These are phyloP conservation scores for Rosa multiflora DNA, from an alignment of 306 rosid genomes.

Conservation along the genomic window DNA sequence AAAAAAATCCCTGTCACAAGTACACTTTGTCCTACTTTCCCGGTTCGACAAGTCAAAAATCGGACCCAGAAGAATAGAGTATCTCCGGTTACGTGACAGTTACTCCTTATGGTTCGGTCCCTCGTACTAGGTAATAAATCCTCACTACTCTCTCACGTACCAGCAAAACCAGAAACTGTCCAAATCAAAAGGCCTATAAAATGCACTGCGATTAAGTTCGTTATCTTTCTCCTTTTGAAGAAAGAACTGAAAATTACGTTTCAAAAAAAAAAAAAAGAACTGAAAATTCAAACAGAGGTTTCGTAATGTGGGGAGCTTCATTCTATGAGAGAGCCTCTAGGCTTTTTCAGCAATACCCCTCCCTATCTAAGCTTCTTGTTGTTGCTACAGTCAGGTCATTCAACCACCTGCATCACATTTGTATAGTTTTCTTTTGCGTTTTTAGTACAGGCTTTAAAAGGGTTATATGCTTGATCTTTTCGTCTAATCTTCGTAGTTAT, in stretches of 20 bases:
- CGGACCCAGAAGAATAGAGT: not conserved
- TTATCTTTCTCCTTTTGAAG: not conserved
- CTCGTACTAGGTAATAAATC: not conserved
- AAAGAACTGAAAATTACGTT: not conserved
- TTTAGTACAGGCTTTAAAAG: not conserved
- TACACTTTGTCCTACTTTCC: not conserved
- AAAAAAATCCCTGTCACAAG: not conserved
- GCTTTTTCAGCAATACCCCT: constrained; percentile 36
- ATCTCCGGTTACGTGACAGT: not conserved
- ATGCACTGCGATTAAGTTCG: not conserved
- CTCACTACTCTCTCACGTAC: not conserved
- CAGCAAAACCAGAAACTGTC: constrained; percentile 1
- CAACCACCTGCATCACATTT: not conserved
- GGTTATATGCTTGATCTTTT: not conserved
- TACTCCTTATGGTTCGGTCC: constrained; percentile 2
- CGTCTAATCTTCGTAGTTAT: not conserved
- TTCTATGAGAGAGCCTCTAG: constrained; percentile 48
- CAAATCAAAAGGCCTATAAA: not conserved
- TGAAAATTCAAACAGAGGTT: not conserved
- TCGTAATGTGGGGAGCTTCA: constrained; percentile 43
- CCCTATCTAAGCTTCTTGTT: constrained; percentile 44
- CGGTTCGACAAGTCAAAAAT: constrained; percentile 7
- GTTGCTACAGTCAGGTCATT: constrained; percentile 51
- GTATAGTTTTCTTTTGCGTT: not conserved
- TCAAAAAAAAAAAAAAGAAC: not conserved